Evolutionary conservation across 768 basidiomycete species (phyloP), one percentile per base, ranked within the genome.

Genomic region (Suillus subalutaceus): DNA sequence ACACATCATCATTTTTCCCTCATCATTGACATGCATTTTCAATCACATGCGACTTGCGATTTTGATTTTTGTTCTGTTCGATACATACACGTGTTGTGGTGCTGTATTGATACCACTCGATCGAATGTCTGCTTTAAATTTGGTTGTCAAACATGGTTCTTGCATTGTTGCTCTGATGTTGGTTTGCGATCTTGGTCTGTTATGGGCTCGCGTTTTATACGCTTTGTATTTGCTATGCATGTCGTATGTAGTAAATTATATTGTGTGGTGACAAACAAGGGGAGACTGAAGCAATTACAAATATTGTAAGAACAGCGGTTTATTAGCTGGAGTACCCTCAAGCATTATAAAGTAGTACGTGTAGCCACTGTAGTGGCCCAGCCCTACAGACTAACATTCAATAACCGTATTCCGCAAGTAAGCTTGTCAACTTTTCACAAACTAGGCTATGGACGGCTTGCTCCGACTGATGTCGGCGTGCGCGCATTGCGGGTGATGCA

Each of bases 1-100:
- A 58, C 23, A 38, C 57, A 58, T 26, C 38, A 40, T 16, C 30
- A 52, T 52, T 15, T 30, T 52, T 52, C 26, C 13, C 48, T 50
- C 23, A 57, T 35, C 30, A 55, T 20, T 56, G 20, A 56, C 55
- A 56, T 56, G 55, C 55, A 56, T 56, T 56, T 48, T 48, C 46
- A 48, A 48, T n/a, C n/a, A 48, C 46, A 48, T 48, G 44, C 20
- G 43, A 44, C 43, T 44, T 20, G 43, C 9, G 35, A n/a, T 35
- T 53, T 15, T 2, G 18, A 55, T 32, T 20, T 55, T 9, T 55
- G 18, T 32, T 44, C 6, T 18, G 8, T 44, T 44, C 43, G 43
- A 20, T 44, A 44, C 43, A n/a, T 46, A 46, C 46, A n/a, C 9
- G 46, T 46, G 46, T 20, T 56, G 52, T 53, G 32, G 3, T 56